Base-by-base conservation (phyloP, 1,139 yeast genomes). In the Saccharomycopsis phalli region DNA sequence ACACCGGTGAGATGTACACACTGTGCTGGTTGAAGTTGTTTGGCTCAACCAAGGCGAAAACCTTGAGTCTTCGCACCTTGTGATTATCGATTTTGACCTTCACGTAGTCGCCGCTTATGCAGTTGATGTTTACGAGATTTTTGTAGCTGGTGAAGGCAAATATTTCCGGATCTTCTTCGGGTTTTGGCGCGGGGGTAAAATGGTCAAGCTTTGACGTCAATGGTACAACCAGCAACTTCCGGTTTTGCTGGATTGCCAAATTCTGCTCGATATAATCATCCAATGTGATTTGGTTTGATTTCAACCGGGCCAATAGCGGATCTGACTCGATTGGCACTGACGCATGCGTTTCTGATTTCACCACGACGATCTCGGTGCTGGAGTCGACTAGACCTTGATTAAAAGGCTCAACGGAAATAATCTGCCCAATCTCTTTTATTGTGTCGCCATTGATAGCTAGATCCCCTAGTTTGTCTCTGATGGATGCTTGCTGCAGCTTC, bases 31-130 rank as follows among this genome's bases (percentile, higher is more conserved):
- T 48, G 46, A 67, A 71, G 6, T 56, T 54, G 49, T 71, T 76
- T 13, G 91, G 88, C 50, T 81, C 91, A 1, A 74, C 68, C 46
- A 77, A 71, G 0, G 87, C 69, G 50, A 72, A 71, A 0, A 81
- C 47, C 47, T 73, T 66, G 4, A 79, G 66, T 20, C 65, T 37
- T 31, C 46, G 34, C 13, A 45, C 48, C 10, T 41, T 47, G 4
- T 47, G 43, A n/a, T 53, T 43, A 17, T 52, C 52, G n/a, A 57
- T 48, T n/a, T 53, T 50, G 31, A 74, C 41, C 28, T 62, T 56
- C 4, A 76, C 77, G 35, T 72, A 57, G 54, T 82, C 94, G 3
- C 94, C 94, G 47, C 80, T 75, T 49, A 80, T 75, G 18, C 75
- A 70, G 3, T 82, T 81, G 19, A 81, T 53, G 36, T 61, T 66